Evolutionary conservation across 495 filamentous ascomycete species (phyloP).

Genomic region (Staphylotrichum longicolle): DNA sequence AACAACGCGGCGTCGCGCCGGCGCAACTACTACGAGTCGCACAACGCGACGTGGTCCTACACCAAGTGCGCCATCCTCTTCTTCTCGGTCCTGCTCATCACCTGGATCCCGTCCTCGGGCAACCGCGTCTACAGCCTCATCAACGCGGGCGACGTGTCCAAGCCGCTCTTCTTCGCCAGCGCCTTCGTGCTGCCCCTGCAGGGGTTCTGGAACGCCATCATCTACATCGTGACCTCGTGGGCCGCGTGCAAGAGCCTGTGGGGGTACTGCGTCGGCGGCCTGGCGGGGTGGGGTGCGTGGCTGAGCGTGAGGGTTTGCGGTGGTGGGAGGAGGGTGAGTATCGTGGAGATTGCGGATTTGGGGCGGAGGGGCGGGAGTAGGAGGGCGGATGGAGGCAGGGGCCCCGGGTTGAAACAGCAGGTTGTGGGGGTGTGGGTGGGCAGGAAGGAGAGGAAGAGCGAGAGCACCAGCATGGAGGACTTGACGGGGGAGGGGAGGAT

Average conservation of each 20-base stretch:
- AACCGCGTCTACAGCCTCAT: constrained; percentile 73
- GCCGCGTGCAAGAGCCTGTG: constrained; percentile 43
- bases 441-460: constrained; percentile 11
- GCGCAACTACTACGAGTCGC: constrained; percentile 35
- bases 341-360: constrained; percentile 13
- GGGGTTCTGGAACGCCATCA: constrained; percentile 83
- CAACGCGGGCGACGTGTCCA: constrained; percentile 50
- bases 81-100: constrained; percentile 75
- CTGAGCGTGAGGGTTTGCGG: background rate
- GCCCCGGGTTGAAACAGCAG: background rate
- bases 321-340: constrained; percentile 12
- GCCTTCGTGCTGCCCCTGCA: constrained; percentile 78
- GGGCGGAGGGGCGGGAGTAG: background rate
- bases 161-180: constrained; percentile 64
- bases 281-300: constrained; percentile 4
- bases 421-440: constrained; percentile 10
- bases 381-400: background rate
- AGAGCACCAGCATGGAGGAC: constrained; percentile 27
- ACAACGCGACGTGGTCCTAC: constrained; percentile 70
- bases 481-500: constrained; percentile 21
- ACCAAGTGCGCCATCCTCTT: constrained; percentile 83
- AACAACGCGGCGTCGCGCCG: constrained; percentile 23
- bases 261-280: constrained; percentile 18
- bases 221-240: constrained; percentile 69
- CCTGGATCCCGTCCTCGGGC: constrained; percentile 80